phyloP scores from a whole-genome alignment of 176 grass and related monocot species.

The Carex scoparia region DNA sequence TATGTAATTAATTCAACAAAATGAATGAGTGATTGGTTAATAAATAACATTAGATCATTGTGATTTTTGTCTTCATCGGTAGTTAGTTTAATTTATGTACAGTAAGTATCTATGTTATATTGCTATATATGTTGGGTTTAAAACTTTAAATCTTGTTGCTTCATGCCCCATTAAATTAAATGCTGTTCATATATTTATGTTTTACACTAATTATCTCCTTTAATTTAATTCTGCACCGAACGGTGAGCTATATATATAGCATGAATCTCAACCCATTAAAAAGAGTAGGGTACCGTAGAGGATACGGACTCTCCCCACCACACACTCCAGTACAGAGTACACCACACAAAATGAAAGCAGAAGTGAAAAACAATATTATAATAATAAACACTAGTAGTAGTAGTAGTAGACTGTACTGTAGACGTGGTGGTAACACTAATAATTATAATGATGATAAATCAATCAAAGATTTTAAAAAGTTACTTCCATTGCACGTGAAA shows the following conservation, averaged over 20 bases:
- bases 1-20: not conserved
- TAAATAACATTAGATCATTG: not conserved
- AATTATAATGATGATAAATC: not conserved
- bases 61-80: not conserved
- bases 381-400: too few relatives aligned
- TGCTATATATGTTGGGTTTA: not conserved
- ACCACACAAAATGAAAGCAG: too few relatives aligned
- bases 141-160: not conserved
- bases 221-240: not conserved
- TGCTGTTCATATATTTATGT: not conserved
- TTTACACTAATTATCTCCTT: conserved; percentile 10
- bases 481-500: not conserved
- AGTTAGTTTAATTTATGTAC: not conserved
- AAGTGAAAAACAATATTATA: too few relatives aligned
- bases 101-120: not conserved
- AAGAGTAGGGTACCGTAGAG: too few relatives aligned
- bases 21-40: not conserved
- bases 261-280: too few relatives aligned
- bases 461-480: not conserved
- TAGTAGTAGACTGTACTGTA: not conserved
- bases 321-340: too few relatives aligned
- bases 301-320: too few relatives aligned
- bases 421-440: not conserved
- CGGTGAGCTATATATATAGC: too few relatives aligned
- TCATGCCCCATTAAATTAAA: not conserved